Percentiles rank a stretch among this genome's conserved stretches.
Conservation (phyloP, 2,329 filamentous ascomycete genomes). For the Cercospora brassicicola region DNA sequence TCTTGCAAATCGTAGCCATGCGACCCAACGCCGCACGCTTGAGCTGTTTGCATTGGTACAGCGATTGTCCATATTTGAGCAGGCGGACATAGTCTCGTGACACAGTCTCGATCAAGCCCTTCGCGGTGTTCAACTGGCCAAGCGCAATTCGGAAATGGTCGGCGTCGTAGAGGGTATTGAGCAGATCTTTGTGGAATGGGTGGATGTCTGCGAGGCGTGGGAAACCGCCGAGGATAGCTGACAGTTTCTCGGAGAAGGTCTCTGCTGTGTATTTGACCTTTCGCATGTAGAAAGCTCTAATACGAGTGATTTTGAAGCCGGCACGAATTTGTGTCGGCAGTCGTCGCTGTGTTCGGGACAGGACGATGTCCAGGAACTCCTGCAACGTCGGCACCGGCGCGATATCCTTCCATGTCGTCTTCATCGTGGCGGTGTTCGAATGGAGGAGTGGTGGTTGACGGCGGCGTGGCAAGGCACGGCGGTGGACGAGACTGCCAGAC, state of each 20-base stretch:
- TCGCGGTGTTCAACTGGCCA: constrained; percentile 91
- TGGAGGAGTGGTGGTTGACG: background rate
- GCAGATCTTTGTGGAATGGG: constrained; percentile 85
- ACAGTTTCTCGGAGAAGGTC: constrained; percentile 92
- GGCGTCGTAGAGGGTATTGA: constrained; percentile 98
- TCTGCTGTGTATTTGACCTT: constrained; percentile 99
- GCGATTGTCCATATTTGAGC: constrained; percentile 91
- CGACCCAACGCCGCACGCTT: constrained; percentile 94
- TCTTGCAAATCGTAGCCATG: constrained; percentile 96
- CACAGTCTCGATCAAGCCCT: constrained; percentile 94
- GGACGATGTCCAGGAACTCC: constrained; percentile 96
- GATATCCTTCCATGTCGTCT: constrained; percentile 61
- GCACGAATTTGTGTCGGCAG: constrained; percentile 93
- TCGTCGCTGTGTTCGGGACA: constrained; percentile 87
- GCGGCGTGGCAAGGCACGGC: constrained; percentile 11
- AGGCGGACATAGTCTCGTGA: constrained; percentile 94
- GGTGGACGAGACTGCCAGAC: constrained; percentile 1
- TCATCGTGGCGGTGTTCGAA: constrained; percentile 46
- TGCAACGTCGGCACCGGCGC: constrained; percentile 70
- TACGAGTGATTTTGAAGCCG: constrained; percentile 94
- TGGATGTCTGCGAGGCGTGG: constrained; percentile 92
- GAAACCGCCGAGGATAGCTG: constrained; percentile 86
- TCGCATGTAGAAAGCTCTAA: constrained; percentile 90
- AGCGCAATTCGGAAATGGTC: constrained; percentile 97
- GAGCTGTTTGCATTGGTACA: constrained; percentile 99